Percentiles rank a stretch among this genome's conserved stretches.
Conservation (phyloP, 1,284 basidiomycete species). For the Ganoderma multipileum region DNA sequence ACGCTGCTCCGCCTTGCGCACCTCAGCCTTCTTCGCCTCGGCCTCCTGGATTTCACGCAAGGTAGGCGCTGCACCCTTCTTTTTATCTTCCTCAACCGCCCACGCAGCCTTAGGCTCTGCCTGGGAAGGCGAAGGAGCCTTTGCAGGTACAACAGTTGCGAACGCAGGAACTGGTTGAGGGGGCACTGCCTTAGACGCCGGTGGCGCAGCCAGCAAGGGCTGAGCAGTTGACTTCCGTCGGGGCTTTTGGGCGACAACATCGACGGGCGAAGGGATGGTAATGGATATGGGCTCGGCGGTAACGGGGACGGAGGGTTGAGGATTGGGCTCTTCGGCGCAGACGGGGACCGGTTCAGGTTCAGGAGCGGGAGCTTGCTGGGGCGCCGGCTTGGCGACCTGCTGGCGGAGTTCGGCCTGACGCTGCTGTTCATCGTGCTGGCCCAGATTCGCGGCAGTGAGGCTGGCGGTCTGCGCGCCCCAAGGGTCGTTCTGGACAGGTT, state of each 20-base stretch:
- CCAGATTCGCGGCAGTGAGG: conserved; percentile 62
- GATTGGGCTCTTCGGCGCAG: conserved; percentile 21
- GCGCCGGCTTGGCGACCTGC: conserved; percentile 14
- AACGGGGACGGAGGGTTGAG: conserved; percentile 18
- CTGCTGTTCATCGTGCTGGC: conserved; percentile 62
- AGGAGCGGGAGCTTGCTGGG: conserved; percentile 22
- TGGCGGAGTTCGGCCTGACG: conserved; percentile 38
- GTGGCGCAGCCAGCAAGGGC: conserved; percentile 24
- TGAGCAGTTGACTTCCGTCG: conserved; percentile 36
- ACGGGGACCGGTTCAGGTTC: conserved; percentile 21
- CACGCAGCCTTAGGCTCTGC: conserved; percentile 60
- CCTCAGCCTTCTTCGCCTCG: conserved; percentile 84
- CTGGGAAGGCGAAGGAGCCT: conserved; percentile 37
- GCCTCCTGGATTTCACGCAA: conserved; percentile 96
- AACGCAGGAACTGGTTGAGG: conserved; percentile 10
- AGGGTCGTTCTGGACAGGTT: conserved; percentile 49
- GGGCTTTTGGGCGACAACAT: conserved; percentile 38
- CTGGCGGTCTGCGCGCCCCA: conserved; percentile 58
- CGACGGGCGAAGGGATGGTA: conserved; percentile 28
- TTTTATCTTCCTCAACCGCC: conserved; percentile 69
- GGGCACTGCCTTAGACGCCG: conserved; percentile 25
- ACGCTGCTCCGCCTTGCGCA: conserved; percentile 72
- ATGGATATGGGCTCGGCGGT: conserved; percentile 30
- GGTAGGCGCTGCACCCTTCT: conserved; percentile 62
- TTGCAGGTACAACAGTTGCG: conserved; percentile 19